Evolutionary conservation across 1,139 yeast genomes (phyloP), one percentile per base, ranked within the genome.

Genomic region (Taiozyma sp.): DNA sequence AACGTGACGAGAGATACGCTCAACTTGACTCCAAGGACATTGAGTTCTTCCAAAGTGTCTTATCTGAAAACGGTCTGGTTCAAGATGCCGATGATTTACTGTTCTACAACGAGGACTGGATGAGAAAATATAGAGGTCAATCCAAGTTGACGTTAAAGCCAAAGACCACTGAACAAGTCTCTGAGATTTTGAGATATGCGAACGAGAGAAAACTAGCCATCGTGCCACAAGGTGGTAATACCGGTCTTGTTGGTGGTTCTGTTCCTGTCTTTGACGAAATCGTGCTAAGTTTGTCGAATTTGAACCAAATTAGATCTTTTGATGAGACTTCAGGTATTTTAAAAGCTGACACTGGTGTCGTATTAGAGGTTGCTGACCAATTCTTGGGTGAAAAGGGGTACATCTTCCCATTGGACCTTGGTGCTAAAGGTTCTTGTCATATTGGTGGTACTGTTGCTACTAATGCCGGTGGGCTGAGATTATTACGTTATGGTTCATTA

Each of bases 161-260:
- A 40, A 86, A 85, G 62, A 79, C 88, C 19, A 81, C 90, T 2
- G 81, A 85, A 54, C 95, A 93, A 67, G 85, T 93, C 22, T 76
- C 93, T 4, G 64, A 80, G 60, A 88, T 93, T 56, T 66, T 93
- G 62, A 82, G 83, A 66, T 86, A 89, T 68, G 89, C 97, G 74
- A 87, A 88, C 64, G 88, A 84, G 34, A 72, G 83, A 47, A 79
- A 76, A 55, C 71, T 91, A 40, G 97, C 98, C 0, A 84, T 91
- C 45, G 97, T 89, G 7, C 98, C 99, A 13, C 98, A 93, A 69
- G 97, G 98, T 64, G 99, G 99, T 55, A 91, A 91, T 68, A 91
- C 98, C 4, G 97, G 97, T 21, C 78, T 91, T 49, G 99, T 93
- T 40, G 99, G 98, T 52, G 99, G 98, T 2, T 86, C 96, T 2